These are phyloP conservation scores for Phoenix roebelenii DNA, from an alignment of 176 grass and related monocot species.

Conservation along the genomic window DNA sequence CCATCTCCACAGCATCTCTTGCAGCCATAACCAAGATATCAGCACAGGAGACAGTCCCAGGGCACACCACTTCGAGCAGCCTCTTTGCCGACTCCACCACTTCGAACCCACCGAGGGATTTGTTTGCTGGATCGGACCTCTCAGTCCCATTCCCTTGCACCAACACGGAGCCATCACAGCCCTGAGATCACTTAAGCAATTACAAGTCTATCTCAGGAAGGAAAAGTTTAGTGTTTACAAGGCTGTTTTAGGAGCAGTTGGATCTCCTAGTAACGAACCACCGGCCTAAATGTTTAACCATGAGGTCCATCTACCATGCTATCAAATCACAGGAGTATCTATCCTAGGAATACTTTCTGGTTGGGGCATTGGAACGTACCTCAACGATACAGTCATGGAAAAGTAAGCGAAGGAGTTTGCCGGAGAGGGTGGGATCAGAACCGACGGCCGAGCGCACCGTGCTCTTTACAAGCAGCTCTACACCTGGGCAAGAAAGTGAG, in stretches of 20 bases:
- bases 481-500: slow-evolving; percentile 54
- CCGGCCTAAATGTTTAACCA: not conserved
- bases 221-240: not conserved
- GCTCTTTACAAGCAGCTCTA: slow-evolving; percentile 55
- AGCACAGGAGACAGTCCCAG: slow-evolving; percentile 74
- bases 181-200: slow-evolving; percentile 26
- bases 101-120: slow-evolving; percentile 72
- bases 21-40: slow-evolving; percentile 77
- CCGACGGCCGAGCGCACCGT: slow-evolving; percentile 45
- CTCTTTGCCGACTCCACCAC: slow-evolving; percentile 69
- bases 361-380: slow-evolving; percentile 23
- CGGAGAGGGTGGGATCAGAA: slow-evolving; percentile 46
- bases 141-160: slow-evolving; percentile 65
- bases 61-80: slow-evolving; percentile 66
- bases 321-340: no score
- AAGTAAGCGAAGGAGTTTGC: slow-evolving; percentile 80
- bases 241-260: not conserved
- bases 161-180: slow-evolving; percentile 88
- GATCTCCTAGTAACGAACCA: not conserved
- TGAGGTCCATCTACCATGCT: no score
- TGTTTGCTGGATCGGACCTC: slow-evolving; percentile 80
- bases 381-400: slow-evolving; percentile 97
- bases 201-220: not conserved
- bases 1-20: slow-evolving; percentile 75
- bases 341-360: no score